phyloP scores from a whole-genome alignment of 2,329 filamentous ascomycete species.

The Blumeria hordei region DNA sequence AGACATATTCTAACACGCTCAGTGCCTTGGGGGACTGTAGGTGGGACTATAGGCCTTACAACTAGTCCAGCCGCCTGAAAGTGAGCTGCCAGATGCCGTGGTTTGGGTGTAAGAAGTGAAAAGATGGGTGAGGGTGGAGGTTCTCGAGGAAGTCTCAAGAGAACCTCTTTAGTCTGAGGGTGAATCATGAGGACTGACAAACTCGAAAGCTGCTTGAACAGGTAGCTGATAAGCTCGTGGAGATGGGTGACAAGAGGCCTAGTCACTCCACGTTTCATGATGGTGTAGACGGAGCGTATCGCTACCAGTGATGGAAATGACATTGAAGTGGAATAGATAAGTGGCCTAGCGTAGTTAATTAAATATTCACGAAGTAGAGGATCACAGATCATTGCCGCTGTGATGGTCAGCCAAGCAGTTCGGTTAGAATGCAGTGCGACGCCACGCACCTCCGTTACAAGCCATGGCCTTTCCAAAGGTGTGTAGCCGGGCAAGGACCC shows the following conservation, averaged over 20 bases:
- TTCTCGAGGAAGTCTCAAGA: slow-evolving; percentile 10
- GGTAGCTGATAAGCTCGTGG: slow-evolving; percentile 20
- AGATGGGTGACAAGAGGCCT: slow-evolving; percentile 19
- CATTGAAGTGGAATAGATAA: slow-evolving; percentile 20
- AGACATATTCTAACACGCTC: slow-evolving; percentile 43
- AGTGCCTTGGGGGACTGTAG: slow-evolving; percentile 37
- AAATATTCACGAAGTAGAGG: slow-evolving; percentile 7
- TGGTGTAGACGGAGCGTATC: slow-evolving; percentile 19
- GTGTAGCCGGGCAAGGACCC: slow-evolving; percentile 25
- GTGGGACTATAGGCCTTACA: slow-evolving; percentile 40
- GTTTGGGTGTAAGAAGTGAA: slow-evolving; percentile 30
- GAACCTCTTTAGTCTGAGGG: neutral
- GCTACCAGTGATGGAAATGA: slow-evolving; percentile 19
- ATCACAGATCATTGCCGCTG: slow-evolving; percentile 9
- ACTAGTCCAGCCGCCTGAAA: slow-evolving; percentile 35
- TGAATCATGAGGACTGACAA: slow-evolving; percentile 10
- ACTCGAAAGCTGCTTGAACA: slow-evolving; percentile 20
- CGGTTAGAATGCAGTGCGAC: no score
- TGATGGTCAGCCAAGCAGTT: slow-evolving; percentile 15
- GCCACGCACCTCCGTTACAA: slow-evolving; percentile 14
- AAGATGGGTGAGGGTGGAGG: slow-evolving; percentile 37
- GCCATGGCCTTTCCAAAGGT: slow-evolving; percentile 29
- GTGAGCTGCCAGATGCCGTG: slow-evolving; percentile 30
- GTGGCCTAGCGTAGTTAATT: slow-evolving; percentile 14
- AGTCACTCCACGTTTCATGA: slow-evolving; percentile 26